Percentiles rank a stretch among this genome's conserved stretches.
Evolutionary conservation across 2,329 filamentous ascomycete species (phyloP).

Genomic region (Alternaria sp.): DNA sequence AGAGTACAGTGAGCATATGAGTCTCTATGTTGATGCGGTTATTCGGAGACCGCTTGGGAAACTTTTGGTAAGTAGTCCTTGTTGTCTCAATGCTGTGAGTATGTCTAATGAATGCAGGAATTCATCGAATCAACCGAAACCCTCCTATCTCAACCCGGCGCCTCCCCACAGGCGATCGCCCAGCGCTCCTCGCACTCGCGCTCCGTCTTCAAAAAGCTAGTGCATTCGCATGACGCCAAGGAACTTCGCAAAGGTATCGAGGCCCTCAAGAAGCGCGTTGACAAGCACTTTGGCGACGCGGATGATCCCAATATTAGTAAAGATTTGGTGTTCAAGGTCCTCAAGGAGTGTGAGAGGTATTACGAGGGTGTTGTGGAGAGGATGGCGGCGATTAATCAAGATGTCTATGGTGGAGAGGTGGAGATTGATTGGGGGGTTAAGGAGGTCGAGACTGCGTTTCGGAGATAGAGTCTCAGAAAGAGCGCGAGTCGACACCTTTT

Average conservation of each 20-base stretch:
- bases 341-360: conserved; percentile 65
- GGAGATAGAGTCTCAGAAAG: conserved; percentile 32
- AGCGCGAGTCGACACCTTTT: conserved; percentile 22
- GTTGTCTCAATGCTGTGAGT: neutral
- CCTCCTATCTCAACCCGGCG: conserved; percentile 63
- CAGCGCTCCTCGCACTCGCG: conserved; percentile 84
- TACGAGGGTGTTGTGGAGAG: conserved; percentile 65
- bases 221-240: conserved; percentile 80
- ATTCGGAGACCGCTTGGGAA: conserved; percentile 90
- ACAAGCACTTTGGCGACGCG: conserved; percentile 95
- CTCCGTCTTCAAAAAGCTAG: conserved; percentile 82
- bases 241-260: conserved; percentile 92
- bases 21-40: conserved; percentile 84
- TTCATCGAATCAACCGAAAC: conserved; percentile 90
- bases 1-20: conserved; percentile 87
- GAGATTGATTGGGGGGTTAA: conserved; percentile 50
- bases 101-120: conserved; percentile 60
- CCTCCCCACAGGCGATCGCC: conserved; percentile 69
- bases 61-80: conserved; percentile 64
- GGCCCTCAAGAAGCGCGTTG: conserved; percentile 85
- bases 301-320: conserved; percentile 74
- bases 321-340: conserved; percentile 66
- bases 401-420: conserved; percentile 57
- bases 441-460: conserved; percentile 44
- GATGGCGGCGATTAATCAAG: conserved; percentile 50